Evolutionary conservation across 257 asterid genomes (phyloP), one percentile per base, ranked within the genome.

Genomic region (Penstemon eatonii): DNA sequence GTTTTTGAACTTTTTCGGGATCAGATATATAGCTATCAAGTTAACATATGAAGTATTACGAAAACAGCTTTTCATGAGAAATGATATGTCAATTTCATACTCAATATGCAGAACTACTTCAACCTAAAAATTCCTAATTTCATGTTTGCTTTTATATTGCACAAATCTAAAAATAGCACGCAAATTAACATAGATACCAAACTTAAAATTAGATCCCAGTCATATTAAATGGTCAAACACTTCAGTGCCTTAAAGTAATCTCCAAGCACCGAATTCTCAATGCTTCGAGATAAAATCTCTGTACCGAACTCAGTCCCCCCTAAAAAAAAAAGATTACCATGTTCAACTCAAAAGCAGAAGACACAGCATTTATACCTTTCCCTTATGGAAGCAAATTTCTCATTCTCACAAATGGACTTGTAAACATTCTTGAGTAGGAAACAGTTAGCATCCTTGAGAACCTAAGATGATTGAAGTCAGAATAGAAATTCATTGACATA

Each of bases 381-480:
- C 81, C 97, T 85, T 75, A 88, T 85, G 72, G 83, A 68, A 71
- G 84, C 73, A 84, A 83, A 93, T 72, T 81, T 93, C 74, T 90
- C 96, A 75, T 87, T 93, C 84, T 84, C 96, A 66, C 97, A 85
- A 59, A 91, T 82, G 76, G 97, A 82, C 76, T 80, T 81, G 91
- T 93, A 93, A 45, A 93, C 78, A 72, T 93, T 93, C 78, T 77
- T 82, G 3, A 93, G 96, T 63, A 93, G 87, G 76, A 83, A 90
- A 83, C 91, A 85, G 83, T 72, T 83, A 70, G 99, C 99, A 79
- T 90, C 97, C 86, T 90, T 93, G 50, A 93, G 97, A 69, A 84
- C 99, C 99, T 93, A 79, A 58, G 56, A 61, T 47, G 59, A 46
- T 52, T 37, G 66, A 63, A 72, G 58, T 42, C 6, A 13, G 58